Percentiles rank a stretch among this genome's conserved stretches.
phyloP scores from a whole-genome alignment of 2,329 filamentous ascomycete genomes.

The Cadophora luteo-olivacea region DNA sequence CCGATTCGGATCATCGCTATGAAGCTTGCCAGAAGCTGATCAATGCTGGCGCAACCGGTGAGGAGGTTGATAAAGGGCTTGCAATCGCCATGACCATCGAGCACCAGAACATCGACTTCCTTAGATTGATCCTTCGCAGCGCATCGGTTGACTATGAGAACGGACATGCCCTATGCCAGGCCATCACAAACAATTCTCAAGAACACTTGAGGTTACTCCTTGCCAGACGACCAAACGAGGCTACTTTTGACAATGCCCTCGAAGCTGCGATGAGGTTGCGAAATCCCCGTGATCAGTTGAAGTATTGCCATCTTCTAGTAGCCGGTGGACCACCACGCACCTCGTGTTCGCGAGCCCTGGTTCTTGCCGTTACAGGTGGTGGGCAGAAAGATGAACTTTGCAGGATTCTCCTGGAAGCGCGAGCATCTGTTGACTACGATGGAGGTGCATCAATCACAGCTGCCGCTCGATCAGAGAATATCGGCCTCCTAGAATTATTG shows the following conservation, averaged over 20 bases:
- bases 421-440: slow-evolving; percentile 29
- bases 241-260: slow-evolving; percentile 28
- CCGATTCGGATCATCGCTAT: slow-evolving; percentile 22
- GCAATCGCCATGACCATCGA: slow-evolving; percentile 24
- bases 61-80: slow-evolving; percentile 32
- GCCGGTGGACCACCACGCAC: slow-evolving; percentile 20
- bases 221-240: slow-evolving; percentile 24
- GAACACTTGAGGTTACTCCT: slow-evolving; percentile 29
- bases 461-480: slow-evolving; percentile 28
- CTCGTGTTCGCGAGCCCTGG: slow-evolving; percentile 29
- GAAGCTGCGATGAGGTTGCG: slow-evolving; percentile 26
- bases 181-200: slow-evolving; percentile 23
- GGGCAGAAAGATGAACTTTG: slow-evolving; percentile 25
- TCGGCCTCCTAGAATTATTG: slow-evolving; percentile 29
- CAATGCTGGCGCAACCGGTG: slow-evolving; percentile 28
- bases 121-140: slow-evolving; percentile 26
- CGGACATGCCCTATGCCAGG: slow-evolving; percentile 29
- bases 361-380: slow-evolving; percentile 24
- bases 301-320: slow-evolving; percentile 31
- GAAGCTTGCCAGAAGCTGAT: slow-evolving; percentile 31
- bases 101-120: slow-evolving; percentile 28
- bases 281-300: slow-evolving; percentile 26
- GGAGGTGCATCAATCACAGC: slow-evolving; percentile 26
- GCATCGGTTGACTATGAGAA: slow-evolving; percentile 28
- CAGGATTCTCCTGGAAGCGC: slow-evolving; percentile 25